These are phyloP conservation scores for Elsinoe arachidis DNA, from an alignment of 2,329 filamentous ascomycete genomes.

Conservation along the genomic window DNA sequence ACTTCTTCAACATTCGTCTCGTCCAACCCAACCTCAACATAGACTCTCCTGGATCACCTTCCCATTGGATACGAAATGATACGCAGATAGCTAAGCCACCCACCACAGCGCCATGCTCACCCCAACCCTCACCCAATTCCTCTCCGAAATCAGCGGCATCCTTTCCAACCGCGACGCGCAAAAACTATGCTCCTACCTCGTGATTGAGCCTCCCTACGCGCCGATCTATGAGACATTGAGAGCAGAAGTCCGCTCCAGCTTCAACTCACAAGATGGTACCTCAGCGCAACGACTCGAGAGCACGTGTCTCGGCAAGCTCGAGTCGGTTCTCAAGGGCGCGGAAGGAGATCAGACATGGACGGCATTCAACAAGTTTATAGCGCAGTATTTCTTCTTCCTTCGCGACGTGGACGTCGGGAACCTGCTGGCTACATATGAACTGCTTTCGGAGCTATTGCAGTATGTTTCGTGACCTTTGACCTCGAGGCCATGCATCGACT, in stretches of 20 bases:
- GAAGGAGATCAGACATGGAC: conserved; percentile 62
- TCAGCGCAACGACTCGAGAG: conserved; percentile 50
- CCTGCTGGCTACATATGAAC: conserved; percentile 63
- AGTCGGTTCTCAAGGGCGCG: conserved; percentile 4
- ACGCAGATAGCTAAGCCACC: not conserved
- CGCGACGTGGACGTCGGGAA: conserved; percentile 71
- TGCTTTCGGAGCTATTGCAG: conserved; percentile 67
- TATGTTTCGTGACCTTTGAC: conserved; percentile 37
- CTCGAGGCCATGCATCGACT: not conserved
- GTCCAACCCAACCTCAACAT: too few relatives aligned
- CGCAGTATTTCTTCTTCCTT: conserved; percentile 72
- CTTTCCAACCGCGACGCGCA: conserved; percentile 56
- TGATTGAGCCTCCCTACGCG: conserved; percentile 63
- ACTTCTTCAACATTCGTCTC: too few relatives aligned
- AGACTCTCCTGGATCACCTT: too few relatives aligned
- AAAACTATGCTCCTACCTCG: conserved; percentile 59
- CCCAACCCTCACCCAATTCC: conserved; percentile 59
- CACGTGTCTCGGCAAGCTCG: conserved; percentile 9
- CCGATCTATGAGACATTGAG: conserved; percentile 60
- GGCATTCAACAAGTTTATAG: conserved; percentile 69
- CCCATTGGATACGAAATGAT: too few relatives aligned
- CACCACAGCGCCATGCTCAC: conserved; percentile 33
- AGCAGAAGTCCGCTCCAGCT: conserved; percentile 55
- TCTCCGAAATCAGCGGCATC: conserved; percentile 53
- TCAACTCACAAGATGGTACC: conserved; percentile 33